phyloP scores from a whole-genome alignment of 2,329 filamentous ascomycete species.

The Thielaviopsis ethacetica region DNA sequence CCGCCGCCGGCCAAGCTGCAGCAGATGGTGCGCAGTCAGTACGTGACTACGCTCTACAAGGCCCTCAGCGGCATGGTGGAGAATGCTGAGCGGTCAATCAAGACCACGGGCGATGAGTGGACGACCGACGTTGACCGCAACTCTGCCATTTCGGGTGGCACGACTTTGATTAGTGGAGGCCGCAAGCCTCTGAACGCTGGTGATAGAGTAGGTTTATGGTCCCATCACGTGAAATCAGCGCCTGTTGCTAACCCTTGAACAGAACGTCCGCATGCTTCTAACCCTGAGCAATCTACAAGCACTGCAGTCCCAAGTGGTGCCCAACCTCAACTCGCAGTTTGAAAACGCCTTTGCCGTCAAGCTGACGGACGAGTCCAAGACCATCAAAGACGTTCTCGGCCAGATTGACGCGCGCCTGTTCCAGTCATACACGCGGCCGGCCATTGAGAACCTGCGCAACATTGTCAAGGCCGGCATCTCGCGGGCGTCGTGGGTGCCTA shows the following conservation, averaged over 20 bases:
- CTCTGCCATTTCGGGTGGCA: slow-evolving; percentile 11
- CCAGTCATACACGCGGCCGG: slow-evolving; percentile 74
- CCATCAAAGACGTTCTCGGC: slow-evolving; percentile 72
- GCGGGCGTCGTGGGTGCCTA: slow-evolving; percentile 53
- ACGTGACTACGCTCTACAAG: slow-evolving; percentile 87
- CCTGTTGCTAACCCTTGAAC: slow-evolving; percentile 6
- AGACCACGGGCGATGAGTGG: slow-evolving; percentile 48
- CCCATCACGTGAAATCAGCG: neutral
- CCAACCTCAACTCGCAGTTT: slow-evolving; percentile 78
- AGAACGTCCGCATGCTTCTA: slow-evolving; percentile 86
- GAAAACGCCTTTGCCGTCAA: slow-evolving; percentile 90
- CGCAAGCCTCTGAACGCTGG: slow-evolving; percentile 35
- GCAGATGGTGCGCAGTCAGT: slow-evolving; percentile 80
- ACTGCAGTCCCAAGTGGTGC: slow-evolving; percentile 67
- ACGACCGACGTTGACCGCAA: slow-evolving; percentile 27
- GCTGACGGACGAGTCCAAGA: slow-evolving; percentile 82
- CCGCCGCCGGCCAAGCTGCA: slow-evolving; percentile 76
- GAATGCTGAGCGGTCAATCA: slow-evolving; percentile 66
- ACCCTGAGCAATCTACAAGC: slow-evolving; percentile 84
- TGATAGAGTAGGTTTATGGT: slow-evolving; percentile 32
- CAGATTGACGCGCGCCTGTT: slow-evolving; percentile 89
- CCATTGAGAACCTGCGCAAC: slow-evolving; percentile 48
- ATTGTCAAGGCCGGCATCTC: slow-evolving; percentile 60
- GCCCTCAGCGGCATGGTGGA: slow-evolving; percentile 91
- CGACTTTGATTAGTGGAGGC: slow-evolving; percentile 15